phyloP scores from a whole-genome alignment of 2,329 filamentous ascomycete genomes.

The Pseudocercospora fijiensis region DNA sequence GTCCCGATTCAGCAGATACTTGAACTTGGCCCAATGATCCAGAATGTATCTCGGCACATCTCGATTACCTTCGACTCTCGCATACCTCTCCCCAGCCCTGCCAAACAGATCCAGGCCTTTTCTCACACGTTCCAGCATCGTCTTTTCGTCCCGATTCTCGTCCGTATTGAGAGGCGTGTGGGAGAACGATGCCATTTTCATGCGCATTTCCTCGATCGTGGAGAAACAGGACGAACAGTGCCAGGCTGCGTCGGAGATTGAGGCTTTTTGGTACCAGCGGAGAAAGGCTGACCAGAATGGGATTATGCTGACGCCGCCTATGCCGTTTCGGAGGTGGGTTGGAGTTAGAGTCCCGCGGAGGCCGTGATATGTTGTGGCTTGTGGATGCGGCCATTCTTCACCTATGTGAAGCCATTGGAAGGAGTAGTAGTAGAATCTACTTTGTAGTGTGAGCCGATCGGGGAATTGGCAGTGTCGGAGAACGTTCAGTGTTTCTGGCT shows the following conservation, averaged over 20 bases:
- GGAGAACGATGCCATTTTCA: conserved; percentile 59
- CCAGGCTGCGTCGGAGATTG: conserved; percentile 56
- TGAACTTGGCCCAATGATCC: conserved; percentile 37
- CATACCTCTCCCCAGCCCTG: conserved; percentile 50
- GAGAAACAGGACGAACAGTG: conserved; percentile 63
- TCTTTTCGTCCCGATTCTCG: conserved; percentile 48
- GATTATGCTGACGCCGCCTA: conserved; percentile 25
- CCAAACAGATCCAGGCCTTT: conserved; percentile 58
- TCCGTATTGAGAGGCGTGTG: conserved; percentile 55
- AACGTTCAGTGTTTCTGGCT: conserved; percentile 29
- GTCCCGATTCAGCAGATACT: conserved; percentile 45
- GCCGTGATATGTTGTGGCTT: conserved; percentile 58
- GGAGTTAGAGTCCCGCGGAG: conserved; percentile 52
- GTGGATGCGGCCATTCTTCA: conserved; percentile 57
- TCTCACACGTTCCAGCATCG: conserved; percentile 54
- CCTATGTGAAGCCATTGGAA: conserved; percentile 36
- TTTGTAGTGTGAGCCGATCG: conserved; percentile 31
- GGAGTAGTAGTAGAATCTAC: conserved; percentile 35
- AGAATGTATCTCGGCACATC: conserved; percentile 55
- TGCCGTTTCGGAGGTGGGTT: conserved; percentile 53
- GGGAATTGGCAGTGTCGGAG: conserved; percentile 33
- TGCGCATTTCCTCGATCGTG: conserved; percentile 56
- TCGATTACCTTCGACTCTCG: conserved; percentile 50
- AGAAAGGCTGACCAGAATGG: conserved; percentile 16
- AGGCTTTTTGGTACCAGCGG: conserved; percentile 44